Percentiles rank a stretch among this genome's conserved stretches.
Conservation (phyloP, 2,329 filamentous ascomycete species). For the Neopestalotiopsis sp. region DNA sequence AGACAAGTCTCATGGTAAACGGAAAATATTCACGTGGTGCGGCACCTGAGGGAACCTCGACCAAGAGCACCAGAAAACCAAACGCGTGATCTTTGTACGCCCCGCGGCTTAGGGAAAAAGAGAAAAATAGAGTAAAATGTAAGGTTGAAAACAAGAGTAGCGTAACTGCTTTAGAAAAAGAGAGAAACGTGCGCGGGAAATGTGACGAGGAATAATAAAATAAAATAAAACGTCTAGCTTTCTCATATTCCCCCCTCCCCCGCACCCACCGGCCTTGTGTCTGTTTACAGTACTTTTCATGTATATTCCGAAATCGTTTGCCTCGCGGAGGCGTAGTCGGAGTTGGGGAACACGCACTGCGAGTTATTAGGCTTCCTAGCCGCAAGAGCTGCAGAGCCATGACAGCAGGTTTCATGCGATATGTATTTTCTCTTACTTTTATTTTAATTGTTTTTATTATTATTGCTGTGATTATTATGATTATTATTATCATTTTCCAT, state of each 20-base stretch:
- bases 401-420: slow-evolving; percentile 13
- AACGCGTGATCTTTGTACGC: too few species aligned
- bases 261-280: background rate
- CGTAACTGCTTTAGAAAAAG: too few species aligned
- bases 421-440: background rate
- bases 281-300: background rate
- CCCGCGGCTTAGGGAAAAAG: too few species aligned
- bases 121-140: too few species aligned
- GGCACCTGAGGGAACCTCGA: background rate
- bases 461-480: background rate
- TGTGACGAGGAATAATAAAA: background rate
- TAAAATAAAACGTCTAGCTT: background rate
- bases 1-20: background rate
- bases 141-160: too few species aligned
- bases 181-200: background rate
- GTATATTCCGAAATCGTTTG: background rate
- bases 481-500: background rate
- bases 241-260: background rate
- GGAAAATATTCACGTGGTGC: background rate
- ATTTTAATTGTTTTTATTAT: background rate
- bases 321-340: background rate
- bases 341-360: too few species aligned
- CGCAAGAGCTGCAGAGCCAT: slow-evolving; percentile 8
- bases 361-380: background rate
- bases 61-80: background rate